Base-by-base conservation (phyloP, 768 basidiomycete genomes). In the Infundibulicybe gibba region DNA sequence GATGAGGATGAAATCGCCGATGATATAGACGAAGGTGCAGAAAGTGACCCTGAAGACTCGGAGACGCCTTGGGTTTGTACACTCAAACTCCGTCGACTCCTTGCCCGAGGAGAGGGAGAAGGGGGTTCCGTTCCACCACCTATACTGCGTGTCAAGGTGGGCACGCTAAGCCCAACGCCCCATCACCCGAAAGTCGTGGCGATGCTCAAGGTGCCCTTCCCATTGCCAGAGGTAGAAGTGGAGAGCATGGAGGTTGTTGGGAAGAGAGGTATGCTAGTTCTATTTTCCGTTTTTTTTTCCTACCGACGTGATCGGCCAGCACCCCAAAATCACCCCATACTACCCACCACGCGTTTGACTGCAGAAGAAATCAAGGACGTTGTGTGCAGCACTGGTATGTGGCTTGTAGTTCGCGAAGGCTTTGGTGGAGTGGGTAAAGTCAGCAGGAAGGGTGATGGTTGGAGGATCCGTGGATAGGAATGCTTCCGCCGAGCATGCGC, bases 61-160 rank as follows among this genome's bases (percentile, higher is more conserved):
- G 94, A 98, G 65, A 94, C 92, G 17, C 93, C 95, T 0, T 98
- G 94, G 94, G 83, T 85, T 40, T 97, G 94, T 59, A 82, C 81
- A n/a, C 72, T 93, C 53, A 80, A 83, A 49, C 70, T 87, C 31
- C 77, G 83, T 16, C 68, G 78, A 17, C 59, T 38, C 6, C n/a
- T 72, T 30, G 64, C 54, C 9, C 46, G 56, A 39, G 6, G 37
- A 30, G 43, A 54, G 15, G 47, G 48, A 15, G 47, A 49, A 33
- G 50, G 34, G 44, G 45, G 39, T 11, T 41, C 50, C 16, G 40
- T 34, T 20, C 54, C 58, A 31, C 45, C 53, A 15, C 52, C 50
- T 31, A 67, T 71, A 25, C 46, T 77, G 25, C 62, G 71, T 41
- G 54, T 92, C 32, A 87, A 90, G 59, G 81, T 94, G 10, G 94